These are phyloP conservation scores for Glycine soja DNA, from an alignment of 306 rosid genomes.

Conservation along the genomic window DNA sequence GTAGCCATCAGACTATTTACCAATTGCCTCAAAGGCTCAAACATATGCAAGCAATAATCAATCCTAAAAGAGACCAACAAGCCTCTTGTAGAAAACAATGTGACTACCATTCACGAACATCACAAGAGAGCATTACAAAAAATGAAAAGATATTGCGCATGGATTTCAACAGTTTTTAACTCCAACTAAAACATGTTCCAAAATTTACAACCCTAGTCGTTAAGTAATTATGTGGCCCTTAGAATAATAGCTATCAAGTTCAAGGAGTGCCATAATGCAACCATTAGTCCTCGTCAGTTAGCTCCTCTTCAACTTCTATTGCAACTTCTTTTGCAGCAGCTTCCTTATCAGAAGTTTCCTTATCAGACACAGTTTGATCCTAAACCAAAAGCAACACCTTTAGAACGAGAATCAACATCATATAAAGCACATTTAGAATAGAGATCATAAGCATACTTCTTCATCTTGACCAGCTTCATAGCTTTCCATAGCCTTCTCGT, in stretches of 20 bases:
- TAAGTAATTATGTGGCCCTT: not conserved
- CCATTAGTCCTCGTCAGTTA: constrained; percentile 66
- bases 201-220: constrained; percentile 48
- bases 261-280: not conserved
- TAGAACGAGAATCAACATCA: not conserved
- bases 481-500: constrained; percentile 60
- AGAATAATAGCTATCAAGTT: not conserved
- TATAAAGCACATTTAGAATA: not conserved
- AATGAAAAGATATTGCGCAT: constrained; percentile 1
- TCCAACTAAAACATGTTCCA: constrained; percentile 23
- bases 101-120: constrained; percentile 8
- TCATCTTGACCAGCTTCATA: constrained; percentile 45
- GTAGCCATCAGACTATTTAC: not conserved
- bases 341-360: not conserved
- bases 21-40: not conserved
- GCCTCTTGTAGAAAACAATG: not conserved
- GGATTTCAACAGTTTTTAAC: not conserved
- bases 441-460: constrained; percentile 46
- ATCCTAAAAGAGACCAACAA: not conserved
- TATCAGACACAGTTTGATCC: constrained; percentile 63
- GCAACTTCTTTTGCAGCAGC: constrained; percentile 11
- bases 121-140: not conserved
- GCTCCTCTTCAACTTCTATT: constrained; percentile 53
- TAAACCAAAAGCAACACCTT: constrained; percentile 18
- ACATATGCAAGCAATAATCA: not conserved